Evolutionary conservation across 768 basidiomycete genomes (phyloP), one percentile per base, ranked within the genome.

Genomic region (Amanita exitialis): DNA sequence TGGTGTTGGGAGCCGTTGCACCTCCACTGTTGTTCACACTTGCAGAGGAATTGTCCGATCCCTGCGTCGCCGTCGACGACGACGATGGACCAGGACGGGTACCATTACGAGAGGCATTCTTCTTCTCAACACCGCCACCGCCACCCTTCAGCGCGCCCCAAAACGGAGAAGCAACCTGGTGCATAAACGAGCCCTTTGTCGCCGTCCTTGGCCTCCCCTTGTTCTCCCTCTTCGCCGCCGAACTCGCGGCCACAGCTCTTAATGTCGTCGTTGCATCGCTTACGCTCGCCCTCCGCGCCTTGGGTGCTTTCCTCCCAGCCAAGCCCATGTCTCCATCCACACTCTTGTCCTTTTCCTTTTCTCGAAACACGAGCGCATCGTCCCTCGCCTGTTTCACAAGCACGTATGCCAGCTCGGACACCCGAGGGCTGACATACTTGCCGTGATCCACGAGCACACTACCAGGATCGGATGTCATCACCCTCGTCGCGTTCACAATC

Each of bases 401-500:
- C 36, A 79, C 76, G 51, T 85, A 69, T 0, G 90, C 89, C 2
- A 89, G 71, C 23, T 65, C 64, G 1, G 76, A 74, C 34, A 91
- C 71, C n/a, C 86, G 67, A 0, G 73, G 68, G 6, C 76, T 71
- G 0, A 82, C 80, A 8, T 85, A 86, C 3, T 63, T 69, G 0
- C 85, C 87, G 52, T 80, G 75, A 62, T 90, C 84, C 0, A 77
- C 74, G 8, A 92, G 75, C 51, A 92, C 78, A 56, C 86, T 88
- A 10, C 75, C 69, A 0, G 89, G 76, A 57, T 87, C 87, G 2
- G 79, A 73, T 0, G 86, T 86, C 88, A 92, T 90, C n/a, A 91
- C 83, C 3, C 90, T 79, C 1, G 85, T 91, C 1, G 90, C 88
- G 49, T 90, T 82, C 15, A 78, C 76, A 49, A 92, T 89, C 1